Evolutionary conservation across 1,139 yeast species (phyloP).

Genomic region (Lizanozyma gosingica): DNA sequence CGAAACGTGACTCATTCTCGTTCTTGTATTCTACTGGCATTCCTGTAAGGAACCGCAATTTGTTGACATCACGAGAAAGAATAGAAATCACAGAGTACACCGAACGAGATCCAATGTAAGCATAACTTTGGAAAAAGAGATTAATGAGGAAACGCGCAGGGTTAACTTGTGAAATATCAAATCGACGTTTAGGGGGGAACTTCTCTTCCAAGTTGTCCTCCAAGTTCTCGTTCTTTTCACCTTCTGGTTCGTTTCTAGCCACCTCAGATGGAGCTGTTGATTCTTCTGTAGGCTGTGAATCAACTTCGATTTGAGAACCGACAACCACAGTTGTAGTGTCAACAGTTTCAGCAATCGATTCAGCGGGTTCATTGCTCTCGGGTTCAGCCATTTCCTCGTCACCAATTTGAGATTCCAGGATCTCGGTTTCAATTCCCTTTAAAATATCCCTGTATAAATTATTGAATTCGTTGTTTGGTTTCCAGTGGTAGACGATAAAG

Average conservation of each 20-base stretch:
- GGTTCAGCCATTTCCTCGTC: slow-evolving; percentile 13
- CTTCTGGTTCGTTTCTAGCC: slow-evolving; percentile 14
- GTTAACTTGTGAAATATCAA: slow-evolving; percentile 9
- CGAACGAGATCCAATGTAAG: slow-evolving; percentile 83
- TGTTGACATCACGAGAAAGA: slow-evolving; percentile 45
- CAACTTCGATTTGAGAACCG: slow-evolving; percentile 16
- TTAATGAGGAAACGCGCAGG: slow-evolving; percentile 45
- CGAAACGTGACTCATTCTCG: slow-evolving; percentile 27
- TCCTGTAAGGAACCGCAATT: slow-evolving; percentile 31
- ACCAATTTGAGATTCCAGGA: slow-evolving; percentile 5
- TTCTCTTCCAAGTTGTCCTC: slow-evolving; percentile 17
- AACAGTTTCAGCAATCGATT: slow-evolving; percentile 12
- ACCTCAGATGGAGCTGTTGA: slow-evolving; percentile 11
- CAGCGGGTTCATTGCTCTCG: slow-evolving; percentile 19
- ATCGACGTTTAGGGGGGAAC: background rate
- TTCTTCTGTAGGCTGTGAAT: slow-evolving; percentile 14
- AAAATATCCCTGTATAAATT: slow-evolving; percentile 24
- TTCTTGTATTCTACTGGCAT: slow-evolving; percentile 24
- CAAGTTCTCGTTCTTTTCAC: slow-evolving; percentile 17
- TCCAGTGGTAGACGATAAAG: slow-evolving; percentile 34
- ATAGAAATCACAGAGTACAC: slow-evolving; percentile 77
- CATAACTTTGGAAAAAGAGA: slow-evolving; percentile 60
- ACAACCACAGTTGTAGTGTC: slow-evolving; percentile 16
- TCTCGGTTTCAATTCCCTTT: slow-evolving; percentile 11
- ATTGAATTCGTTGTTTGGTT: slow-evolving; percentile 30